Conservation (phyloP, 495 filamentous ascomycete genomes). For the Penicillium paradoxum region DNA sequence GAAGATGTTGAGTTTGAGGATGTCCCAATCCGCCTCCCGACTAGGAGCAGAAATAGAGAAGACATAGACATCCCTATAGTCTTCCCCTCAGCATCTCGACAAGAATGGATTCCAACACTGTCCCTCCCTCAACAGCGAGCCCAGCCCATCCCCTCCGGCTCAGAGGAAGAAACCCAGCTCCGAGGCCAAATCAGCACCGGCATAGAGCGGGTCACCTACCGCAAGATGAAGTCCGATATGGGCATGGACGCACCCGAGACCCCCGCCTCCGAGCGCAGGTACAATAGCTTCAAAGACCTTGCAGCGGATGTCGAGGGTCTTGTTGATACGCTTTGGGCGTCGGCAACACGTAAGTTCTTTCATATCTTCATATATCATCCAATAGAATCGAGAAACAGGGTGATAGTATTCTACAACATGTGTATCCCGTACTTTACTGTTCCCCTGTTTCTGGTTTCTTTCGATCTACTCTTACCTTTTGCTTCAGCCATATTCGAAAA, state of each 20-base stretch:
- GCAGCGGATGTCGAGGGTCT: slow-evolving; percentile 64
- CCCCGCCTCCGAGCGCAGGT: slow-evolving; percentile 53
- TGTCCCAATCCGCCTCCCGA: slow-evolving; percentile 11
- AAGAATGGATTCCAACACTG: slow-evolving; percentile 13
- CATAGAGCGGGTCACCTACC: slow-evolving; percentile 20
- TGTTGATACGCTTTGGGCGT: slow-evolving; percentile 76
- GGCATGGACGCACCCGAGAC: slow-evolving; percentile 38
- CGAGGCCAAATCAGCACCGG: slow-evolving; percentile 13
- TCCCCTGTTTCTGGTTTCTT: background rate
- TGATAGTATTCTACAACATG: background rate
- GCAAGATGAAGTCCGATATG: slow-evolving; percentile 60
- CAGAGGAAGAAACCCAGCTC: slow-evolving; percentile 62
- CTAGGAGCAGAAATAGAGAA: background rate
- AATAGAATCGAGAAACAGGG: background rate
- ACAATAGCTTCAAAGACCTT: slow-evolving; percentile 62
- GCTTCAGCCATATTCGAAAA: background rate
- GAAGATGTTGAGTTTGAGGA: slow-evolving; percentile 24
- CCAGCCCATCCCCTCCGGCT: slow-evolving; percentile 62
- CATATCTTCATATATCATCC: slow-evolving; percentile 1
- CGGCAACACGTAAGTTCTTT: slow-evolving; percentile 64
- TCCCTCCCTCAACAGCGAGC: slow-evolving; percentile 32
- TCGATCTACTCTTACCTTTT: too few species aligned
- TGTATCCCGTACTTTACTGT: background rate
- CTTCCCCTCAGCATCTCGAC: background rate
- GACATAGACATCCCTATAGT: background rate